Percentiles rank a stretch among this genome's conserved stretches.
Conservation (phyloP, 106 monocot genomes). For the Iris macrosiphon region DNA sequence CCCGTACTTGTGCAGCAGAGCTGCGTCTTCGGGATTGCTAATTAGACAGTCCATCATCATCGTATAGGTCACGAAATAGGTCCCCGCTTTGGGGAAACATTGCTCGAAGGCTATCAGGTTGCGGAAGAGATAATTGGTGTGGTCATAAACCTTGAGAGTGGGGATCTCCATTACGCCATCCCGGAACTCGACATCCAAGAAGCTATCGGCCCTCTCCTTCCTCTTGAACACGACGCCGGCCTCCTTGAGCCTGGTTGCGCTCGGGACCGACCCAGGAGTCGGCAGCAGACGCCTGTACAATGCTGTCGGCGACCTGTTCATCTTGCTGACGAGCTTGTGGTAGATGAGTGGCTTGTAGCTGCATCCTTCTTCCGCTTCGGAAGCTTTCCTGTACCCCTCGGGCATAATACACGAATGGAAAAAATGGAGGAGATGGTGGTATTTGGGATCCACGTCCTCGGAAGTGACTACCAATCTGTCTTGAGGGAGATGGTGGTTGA, state of each 20-base stretch:
- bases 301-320: too few species aligned
- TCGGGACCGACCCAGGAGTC: too few species aligned
- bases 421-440: slow-evolving; percentile 3
- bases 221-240: not conserved
- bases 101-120: too few species aligned
- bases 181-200: slow-evolving; percentile 56
- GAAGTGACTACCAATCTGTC: slow-evolving; percentile 9
- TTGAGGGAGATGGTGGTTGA: not conserved
- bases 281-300: too few species aligned
- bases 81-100: slow-evolving; percentile 47
- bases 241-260: not conserved
- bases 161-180: slow-evolving; percentile 49
- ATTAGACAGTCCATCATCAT: slow-evolving; percentile 76
- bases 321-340: too few species aligned
- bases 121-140: slow-evolving; percentile 57
- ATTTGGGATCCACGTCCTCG: slow-evolving; percentile 12
- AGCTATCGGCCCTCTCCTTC: not conserved
- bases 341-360: too few species aligned
- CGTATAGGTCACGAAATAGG: slow-evolving; percentile 55
- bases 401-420: slow-evolving; percentile 8
- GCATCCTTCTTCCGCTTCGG: too few species aligned
- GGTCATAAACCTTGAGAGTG: slow-evolving; percentile 48
- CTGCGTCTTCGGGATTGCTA: slow-evolving; percentile 41
- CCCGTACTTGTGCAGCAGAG: slow-evolving; percentile 29
- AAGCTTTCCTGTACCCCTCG: not conserved